Evolutionary conservation across 805 yeast species (phyloP), one percentile per base, ranked within the genome.

Genomic region (Yarrowia porcina): DNA sequence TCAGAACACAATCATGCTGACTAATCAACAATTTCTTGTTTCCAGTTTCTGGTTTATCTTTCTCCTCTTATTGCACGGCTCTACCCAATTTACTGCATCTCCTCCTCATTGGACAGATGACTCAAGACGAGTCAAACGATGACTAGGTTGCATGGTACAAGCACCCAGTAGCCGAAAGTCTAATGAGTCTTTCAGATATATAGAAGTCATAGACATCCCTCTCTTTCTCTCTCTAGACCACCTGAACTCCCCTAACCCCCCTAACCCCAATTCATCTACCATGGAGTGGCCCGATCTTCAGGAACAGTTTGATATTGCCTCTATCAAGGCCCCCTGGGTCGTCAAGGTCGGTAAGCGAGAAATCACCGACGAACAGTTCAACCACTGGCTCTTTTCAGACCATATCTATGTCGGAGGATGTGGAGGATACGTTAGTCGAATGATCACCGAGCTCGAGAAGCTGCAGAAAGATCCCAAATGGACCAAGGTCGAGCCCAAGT

Each of bases 201-300:
- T 49, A 39, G 23, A 11, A 15, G 23, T 12, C 8, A 17, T 1
- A 33, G 18, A 8, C 33, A 7, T 20, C 15, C 13, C 13, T 13
- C 10, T 41, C 18, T 36, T 11, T 2, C 10, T 17, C 17, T 3
- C 10, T n/a, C 4, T 28, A 15, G 4, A 27, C 4, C 10, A 23
- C 28, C 12, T 25, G 6, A 44, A 44, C 7, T 15, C 6, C n/a
- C 10, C 15, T 8, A n/a, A n/a, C n/a, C n/a, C n/a, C n/a, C n/a
- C n/a, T n/a, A n/a, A n/a, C n/a, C n/a, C n/a, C n/a, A n/a, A n/a
- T n/a, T n/a, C n/a, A 8, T 9, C 30, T 28, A 52, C 13, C 33
- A 52, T 52, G 59, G 59, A 52, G 10, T 52, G 59, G 59, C 59
- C 59, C 8, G 59, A 52, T 36, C 59, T 52, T 12, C 28, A 52